Evolutionary conservation across 179 eudicot genomes (phyloP), one percentile per base, ranked within the genome.

Genomic region (Spergularia azorica): DNA sequence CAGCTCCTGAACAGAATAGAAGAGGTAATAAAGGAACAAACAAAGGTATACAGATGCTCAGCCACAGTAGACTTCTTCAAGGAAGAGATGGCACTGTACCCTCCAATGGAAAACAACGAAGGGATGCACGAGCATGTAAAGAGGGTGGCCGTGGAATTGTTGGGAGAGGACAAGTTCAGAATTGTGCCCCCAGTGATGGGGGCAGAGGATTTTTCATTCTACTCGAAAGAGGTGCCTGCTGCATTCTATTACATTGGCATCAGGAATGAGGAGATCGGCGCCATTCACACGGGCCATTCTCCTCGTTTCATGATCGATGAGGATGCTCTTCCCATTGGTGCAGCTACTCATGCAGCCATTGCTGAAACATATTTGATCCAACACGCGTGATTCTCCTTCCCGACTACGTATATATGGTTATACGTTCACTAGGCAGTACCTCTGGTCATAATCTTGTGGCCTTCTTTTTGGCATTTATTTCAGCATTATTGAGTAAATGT

Each of bases 131-230:
- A 84, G 52, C 95, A 93, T 56, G 87, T 90, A 36, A 81, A 69
- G 81, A 88, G 80, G 71, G 90, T 86, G 52, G 86, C 87, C 0
- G 20, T 56, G 18, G 97, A 88, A 38, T 54, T 93, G 70, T 63
- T 88, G 1, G 98, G 98, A 0, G 70, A 78, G 0, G 63, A 74
- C 1, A 83, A 73, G 11, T 92, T 90, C 75, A 65, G 46, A 50
- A 84, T 83, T 4, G 91, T 85, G 11, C 77, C 75, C 0, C 92
- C 90, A 0, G 20, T 90, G 41, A 90, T 93, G 97, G 98, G 98
- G 0, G 87, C 97, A 0, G 98, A 93, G 84, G 98, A 93, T 75
- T 93, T 93, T 84, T 86, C 98, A 2, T 93, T 93, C 73, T 93
- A 84, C 81, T 83, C 95, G 0, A 75, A 88, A 72, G 83, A 76